Evolutionary conservation across 257 asterid species (phyloP), one percentile per base, ranked within the genome.

Genomic region (Nicotiana undulata): DNA sequence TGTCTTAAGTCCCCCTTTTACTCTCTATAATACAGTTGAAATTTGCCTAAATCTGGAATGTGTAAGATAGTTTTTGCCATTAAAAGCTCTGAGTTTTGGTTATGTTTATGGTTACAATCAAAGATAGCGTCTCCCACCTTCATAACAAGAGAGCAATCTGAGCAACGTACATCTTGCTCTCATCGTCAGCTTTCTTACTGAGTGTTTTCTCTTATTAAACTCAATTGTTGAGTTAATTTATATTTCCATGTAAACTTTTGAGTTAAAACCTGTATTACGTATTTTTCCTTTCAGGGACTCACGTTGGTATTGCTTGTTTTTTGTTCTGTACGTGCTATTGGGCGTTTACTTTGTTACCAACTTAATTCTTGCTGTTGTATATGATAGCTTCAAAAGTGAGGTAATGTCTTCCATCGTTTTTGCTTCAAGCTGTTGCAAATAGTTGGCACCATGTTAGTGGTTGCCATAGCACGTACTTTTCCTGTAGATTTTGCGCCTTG

Each of bases 261-360:
- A 51, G 49, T 83, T 91, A 63, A 85, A 28, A 77, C 61, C 77
- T 74, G 53, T 46, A 65, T 84, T 24, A 58, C 79, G 63, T 81
- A 49, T 83, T 80, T 72, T 80, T 72, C 75, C 81, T 81, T 84
- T 90, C 86, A 96, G 99, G 96, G 90, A 86, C 40, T 94, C 99
- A 18, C 93, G 99, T 15, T 94, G 98, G 98, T 87, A 83, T 79
- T 85, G 86, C 89, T 84, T 96, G 68, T 96, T 94, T 87, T 93
- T 96, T 78, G 95, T 94, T 86, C 89, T 96, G 80, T 94, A 90
- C 70, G 98, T 94, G 89, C 89, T 96, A 44, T 83, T 94, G 89
- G 99, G 98, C 24, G 98, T 96, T 83, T 96, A 96, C 92, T 96
- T 96, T 55, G 98, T 96, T 86, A 96, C 99, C 90, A 96, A 96